Percentiles rank a stretch among this genome's conserved stretches.
Evolutionary conservation across 2,329 filamentous ascomycete species (phyloP).

Genomic region (Beauveria pseudobassiana): DNA sequence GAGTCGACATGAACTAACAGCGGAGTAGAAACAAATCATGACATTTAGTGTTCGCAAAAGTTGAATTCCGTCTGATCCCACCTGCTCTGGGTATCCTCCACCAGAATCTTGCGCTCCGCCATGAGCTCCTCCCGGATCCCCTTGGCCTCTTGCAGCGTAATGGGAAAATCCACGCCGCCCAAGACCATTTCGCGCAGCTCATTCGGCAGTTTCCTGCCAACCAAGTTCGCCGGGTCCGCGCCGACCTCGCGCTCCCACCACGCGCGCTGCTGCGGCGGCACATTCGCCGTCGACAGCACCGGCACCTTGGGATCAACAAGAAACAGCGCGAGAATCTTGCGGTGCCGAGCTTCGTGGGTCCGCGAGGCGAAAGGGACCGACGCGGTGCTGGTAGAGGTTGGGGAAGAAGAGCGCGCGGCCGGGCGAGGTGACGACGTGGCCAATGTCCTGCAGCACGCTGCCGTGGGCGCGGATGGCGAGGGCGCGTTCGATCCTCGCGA

Average conservation of each 20-base stretch:
- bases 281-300: slow-evolving; percentile 35
- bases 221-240: background rate
- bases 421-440: slow-evolving; percentile 35
- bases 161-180: background rate
- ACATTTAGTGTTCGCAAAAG: slow-evolving; percentile 9
- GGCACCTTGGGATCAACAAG: slow-evolving; percentile 49
- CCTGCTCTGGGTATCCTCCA: background rate
- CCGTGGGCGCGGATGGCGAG: slow-evolving; percentile 25
- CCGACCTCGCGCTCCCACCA: slow-evolving; percentile 23
- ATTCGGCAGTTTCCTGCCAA: background rate
- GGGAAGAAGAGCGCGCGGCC: slow-evolving; percentile 48
- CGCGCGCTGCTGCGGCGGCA: slow-evolving; percentile 34
- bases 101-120: slow-evolving; percentile 2
- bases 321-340: slow-evolving; percentile 53
- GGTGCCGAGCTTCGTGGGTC: slow-evolving; percentile 46
- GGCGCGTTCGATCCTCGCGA: slow-evolving; percentile 24
- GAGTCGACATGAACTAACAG: too few relatives aligned
- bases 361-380: slow-evolving; percentile 41
- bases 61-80: background rate
- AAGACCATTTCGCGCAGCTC: slow-evolving; percentile 3
- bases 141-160: background rate
- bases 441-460: slow-evolving; percentile 30
- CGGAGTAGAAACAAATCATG: background rate
- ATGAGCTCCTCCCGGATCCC: slow-evolving; percentile 6
- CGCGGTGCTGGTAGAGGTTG: slow-evolving; percentile 44